Percentiles rank a stretch among this genome's conserved stretches.
Conservation (phyloP, 805 yeast species). For the Candida alai region DNA sequence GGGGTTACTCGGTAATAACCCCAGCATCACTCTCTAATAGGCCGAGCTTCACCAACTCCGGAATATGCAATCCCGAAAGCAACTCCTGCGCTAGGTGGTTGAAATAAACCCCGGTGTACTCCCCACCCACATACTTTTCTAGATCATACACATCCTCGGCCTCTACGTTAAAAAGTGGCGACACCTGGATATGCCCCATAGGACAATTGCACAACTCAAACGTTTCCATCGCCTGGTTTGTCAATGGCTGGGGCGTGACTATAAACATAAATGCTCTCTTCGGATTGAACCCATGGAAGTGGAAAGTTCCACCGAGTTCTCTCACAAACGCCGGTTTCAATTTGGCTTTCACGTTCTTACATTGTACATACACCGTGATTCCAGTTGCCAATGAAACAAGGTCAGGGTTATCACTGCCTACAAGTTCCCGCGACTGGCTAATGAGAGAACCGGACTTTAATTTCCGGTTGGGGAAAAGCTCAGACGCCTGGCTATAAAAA, state of each 20-base stretch:
- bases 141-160: slow-evolving; percentile 26
- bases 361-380: slow-evolving; percentile 48
- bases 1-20: too few relatives aligned
- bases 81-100: slow-evolving; percentile 18
- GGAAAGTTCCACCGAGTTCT: slow-evolving; percentile 52
- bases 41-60: too few relatives aligned
- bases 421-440: not conserved
- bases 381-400: slow-evolving; percentile 21
- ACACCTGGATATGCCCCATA: slow-evolving; percentile 39
- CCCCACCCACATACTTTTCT: slow-evolving; percentile 40
- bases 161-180: slow-evolving; percentile 23
- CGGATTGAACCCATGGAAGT: slow-evolving; percentile 25
- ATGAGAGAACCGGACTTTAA: slow-evolving; percentile 7
- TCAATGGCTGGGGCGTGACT: slow-evolving; percentile 44
- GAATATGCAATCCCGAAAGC: slow-evolving; percentile 25
- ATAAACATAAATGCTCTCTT: slow-evolving; percentile 16
- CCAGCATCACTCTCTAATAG: too few relatives aligned
- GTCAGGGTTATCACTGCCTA: slow-evolving; percentile 7
- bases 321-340: slow-evolving; percentile 47
- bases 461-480: slow-evolving; percentile 2
- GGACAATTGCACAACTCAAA: slow-evolving; percentile 46
- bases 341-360: slow-evolving; percentile 45
- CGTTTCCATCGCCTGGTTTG: slow-evolving; percentile 44
- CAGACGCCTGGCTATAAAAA: slow-evolving; percentile 14
- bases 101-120: slow-evolving; percentile 17